These are phyloP conservation scores for Rhinocladiella mackenziei DNA, from an alignment of 2,329 filamentous ascomycete species.

Conservation along the genomic window DNA sequence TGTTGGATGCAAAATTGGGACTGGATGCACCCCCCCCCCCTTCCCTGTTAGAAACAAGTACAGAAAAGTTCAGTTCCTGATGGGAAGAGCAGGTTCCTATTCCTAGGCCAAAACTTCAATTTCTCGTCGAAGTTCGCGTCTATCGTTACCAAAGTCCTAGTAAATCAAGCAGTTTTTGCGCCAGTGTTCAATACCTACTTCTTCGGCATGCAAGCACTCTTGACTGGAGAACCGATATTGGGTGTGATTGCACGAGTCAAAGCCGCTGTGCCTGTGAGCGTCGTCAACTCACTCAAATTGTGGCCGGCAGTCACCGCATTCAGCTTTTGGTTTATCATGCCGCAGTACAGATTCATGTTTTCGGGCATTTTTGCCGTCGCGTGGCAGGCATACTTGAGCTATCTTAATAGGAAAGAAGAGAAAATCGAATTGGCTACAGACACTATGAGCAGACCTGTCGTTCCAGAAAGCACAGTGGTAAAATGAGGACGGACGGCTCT, in stretches of 20 bases:
- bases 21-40: too few species aligned
- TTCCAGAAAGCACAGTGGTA: slow-evolving; percentile 8
- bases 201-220: slow-evolving; percentile 71
- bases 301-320: slow-evolving; percentile 87
- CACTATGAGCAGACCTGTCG: slow-evolving; percentile 14
- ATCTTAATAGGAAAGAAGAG: slow-evolving; percentile 29
- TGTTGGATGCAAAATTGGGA: background rate
- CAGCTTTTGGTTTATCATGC: slow-evolving; percentile 75
- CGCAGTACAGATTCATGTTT: slow-evolving; percentile 77
- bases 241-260: slow-evolving; percentile 68
- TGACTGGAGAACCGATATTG: slow-evolving; percentile 62
- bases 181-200: slow-evolving; percentile 81
- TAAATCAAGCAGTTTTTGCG: slow-evolving; percentile 79
- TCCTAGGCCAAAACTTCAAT: slow-evolving; percentile 77
- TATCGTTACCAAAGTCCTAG: slow-evolving; percentile 68
- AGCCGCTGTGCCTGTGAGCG: slow-evolving; percentile 70
- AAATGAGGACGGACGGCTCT: too few species aligned
- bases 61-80: slow-evolving; percentile 3
- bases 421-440: slow-evolving; percentile 25
- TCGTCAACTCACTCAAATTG: slow-evolving; percentile 75
- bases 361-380: slow-evolving; percentile 74
- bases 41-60: too few species aligned
- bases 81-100: slow-evolving; percentile 61
- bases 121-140: slow-evolving; percentile 69
- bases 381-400: slow-evolving; percentile 89